Conservation (phyloP, 1,139 yeast species). For the Magnusiomyces magnusii region DNA sequence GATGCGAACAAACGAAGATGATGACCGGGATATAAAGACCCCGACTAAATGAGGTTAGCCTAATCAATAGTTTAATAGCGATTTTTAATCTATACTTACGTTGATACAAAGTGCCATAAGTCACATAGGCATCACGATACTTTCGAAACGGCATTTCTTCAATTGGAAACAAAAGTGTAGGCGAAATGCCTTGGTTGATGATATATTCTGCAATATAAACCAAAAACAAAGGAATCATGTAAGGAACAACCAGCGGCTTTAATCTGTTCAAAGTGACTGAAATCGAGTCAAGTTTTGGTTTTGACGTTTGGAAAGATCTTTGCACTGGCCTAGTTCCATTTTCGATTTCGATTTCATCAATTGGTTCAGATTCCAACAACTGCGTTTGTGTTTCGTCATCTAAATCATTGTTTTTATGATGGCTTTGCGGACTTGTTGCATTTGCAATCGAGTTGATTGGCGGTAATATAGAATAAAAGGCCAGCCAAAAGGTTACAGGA, state of each 20-base stretch:
- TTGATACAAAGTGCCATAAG: slow-evolving; percentile 89
- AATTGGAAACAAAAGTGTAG: slow-evolving; percentile 73
- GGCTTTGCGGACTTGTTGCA: not conserved
- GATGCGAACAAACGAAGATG: slow-evolving; percentile 58
- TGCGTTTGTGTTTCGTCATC: not conserved
- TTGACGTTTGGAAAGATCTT: slow-evolving; percentile 4
- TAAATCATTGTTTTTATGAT: not conserved
- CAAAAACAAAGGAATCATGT: slow-evolving; percentile 72
- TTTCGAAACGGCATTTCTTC: slow-evolving; percentile 59
- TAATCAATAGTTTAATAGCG: not conserved
- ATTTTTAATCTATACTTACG: slow-evolving; percentile 15
- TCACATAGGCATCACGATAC: slow-evolving; percentile 83
- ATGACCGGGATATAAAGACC: slow-evolving; percentile 83
- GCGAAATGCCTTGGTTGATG: slow-evolving; percentile 87
- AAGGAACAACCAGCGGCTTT: slow-evolving; percentile 52
- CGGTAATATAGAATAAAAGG: slow-evolving; percentile 36
- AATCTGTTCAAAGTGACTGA: slow-evolving; percentile 37
- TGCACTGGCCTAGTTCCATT: not conserved
- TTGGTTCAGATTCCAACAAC: not conserved
- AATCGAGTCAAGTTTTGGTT: slow-evolving; percentile 12
- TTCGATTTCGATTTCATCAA: not conserved
- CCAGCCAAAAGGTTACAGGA: slow-evolving; percentile 41
- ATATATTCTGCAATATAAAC: slow-evolving; percentile 84
- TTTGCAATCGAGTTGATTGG: not conserved
- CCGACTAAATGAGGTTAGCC: slow-evolving; percentile 41